These are phyloP conservation scores for Gigaspora rosea DNA, from an alignment of 192 early-diverging fungal species.

Conservation along the genomic window DNA sequence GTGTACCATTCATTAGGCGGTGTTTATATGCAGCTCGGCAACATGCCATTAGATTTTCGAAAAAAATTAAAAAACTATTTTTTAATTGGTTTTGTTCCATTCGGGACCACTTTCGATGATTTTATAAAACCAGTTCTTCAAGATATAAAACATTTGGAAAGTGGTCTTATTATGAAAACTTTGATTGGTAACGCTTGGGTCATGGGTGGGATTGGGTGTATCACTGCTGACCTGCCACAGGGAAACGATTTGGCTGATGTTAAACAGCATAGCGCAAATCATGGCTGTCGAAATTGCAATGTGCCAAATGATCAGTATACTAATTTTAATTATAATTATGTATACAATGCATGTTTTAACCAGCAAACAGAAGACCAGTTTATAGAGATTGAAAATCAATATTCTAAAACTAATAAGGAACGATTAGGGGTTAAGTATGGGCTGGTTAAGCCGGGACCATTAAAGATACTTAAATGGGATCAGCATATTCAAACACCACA, in stretches of 20 bases:
- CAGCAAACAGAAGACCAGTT: background rate
- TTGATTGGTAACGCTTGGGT: background rate
- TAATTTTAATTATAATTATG: background rate
- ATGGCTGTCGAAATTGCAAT: background rate
- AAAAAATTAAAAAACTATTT: constrained; percentile 9
- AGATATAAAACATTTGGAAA: background rate
- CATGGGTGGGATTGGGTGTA: background rate
- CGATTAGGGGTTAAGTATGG: background rate
- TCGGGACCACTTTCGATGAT: background rate
- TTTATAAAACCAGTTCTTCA: constrained; percentile 1
- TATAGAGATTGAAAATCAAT: background rate
- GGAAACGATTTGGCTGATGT: background rate
- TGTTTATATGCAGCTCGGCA: constrained; percentile 6
- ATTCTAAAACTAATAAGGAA: background rate
- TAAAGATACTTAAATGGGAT: background rate
- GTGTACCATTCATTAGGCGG: background rate
- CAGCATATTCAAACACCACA: background rate
- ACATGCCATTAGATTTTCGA: background rate
- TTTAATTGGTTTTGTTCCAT: constrained; percentile 10
- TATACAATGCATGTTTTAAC: background rate
- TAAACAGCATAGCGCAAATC: background rate
- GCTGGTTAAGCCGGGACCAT: background rate
- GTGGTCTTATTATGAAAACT: background rate
- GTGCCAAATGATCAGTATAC: constrained; percentile 14
- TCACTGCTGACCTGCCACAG: background rate